phyloP scores from a whole-genome alignment of 192 early-diverging fungal genomes.

The Phycomyces blakesleeanus region DNA sequence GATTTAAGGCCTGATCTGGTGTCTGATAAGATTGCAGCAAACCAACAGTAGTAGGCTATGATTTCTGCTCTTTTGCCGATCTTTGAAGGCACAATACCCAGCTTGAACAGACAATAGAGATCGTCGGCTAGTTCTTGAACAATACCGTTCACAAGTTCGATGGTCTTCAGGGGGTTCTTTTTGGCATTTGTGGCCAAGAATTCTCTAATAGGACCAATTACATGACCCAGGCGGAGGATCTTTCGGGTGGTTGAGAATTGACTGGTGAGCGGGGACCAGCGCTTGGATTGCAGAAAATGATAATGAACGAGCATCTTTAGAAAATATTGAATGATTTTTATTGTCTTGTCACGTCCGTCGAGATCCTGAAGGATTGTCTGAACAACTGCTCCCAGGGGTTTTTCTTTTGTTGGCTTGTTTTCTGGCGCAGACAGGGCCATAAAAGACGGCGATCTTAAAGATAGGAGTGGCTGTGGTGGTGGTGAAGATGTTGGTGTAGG shows the following conservation, averaged over 20 bases:
- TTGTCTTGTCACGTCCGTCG: slow-evolving; percentile 82
- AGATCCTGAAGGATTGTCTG: slow-evolving; percentile 61
- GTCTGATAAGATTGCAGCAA: slow-evolving; percentile 65
- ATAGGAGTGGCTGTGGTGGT: neutral
- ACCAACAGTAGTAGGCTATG: slow-evolving; percentile 67
- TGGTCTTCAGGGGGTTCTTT: slow-evolving; percentile 6
- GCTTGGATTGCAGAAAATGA: slow-evolving; percentile 27
- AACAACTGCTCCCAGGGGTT: slow-evolving; percentile 34
- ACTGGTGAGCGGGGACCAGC: slow-evolving; percentile 48
- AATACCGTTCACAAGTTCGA: slow-evolving; percentile 16
- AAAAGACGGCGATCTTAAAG: neutral
- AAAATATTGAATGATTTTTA: slow-evolving; percentile 76
- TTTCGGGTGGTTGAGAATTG: slow-evolving; percentile 75
- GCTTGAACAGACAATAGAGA: slow-evolving; percentile 65
- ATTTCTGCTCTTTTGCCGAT: slow-evolving; percentile 53
- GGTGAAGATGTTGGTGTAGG: neutral
- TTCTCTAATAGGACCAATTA: slow-evolving; percentile 60
- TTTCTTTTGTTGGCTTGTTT: neutral
- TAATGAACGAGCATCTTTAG: slow-evolving; percentile 67
- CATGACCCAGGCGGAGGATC: slow-evolving; percentile 68
- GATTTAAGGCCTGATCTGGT: slow-evolving; percentile 48
- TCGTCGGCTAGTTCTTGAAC: slow-evolving; percentile 73
- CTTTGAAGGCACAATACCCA: slow-evolving; percentile 55
- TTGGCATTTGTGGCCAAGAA: slow-evolving; percentile 24
- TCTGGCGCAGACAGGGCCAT: neutral